A percentile compares a stretch with the other conserved stretches of the same genome.
Conservation (phyloP, 371 early-diverging fungal species). For the Lichtheimia hyalospora region DNA sequence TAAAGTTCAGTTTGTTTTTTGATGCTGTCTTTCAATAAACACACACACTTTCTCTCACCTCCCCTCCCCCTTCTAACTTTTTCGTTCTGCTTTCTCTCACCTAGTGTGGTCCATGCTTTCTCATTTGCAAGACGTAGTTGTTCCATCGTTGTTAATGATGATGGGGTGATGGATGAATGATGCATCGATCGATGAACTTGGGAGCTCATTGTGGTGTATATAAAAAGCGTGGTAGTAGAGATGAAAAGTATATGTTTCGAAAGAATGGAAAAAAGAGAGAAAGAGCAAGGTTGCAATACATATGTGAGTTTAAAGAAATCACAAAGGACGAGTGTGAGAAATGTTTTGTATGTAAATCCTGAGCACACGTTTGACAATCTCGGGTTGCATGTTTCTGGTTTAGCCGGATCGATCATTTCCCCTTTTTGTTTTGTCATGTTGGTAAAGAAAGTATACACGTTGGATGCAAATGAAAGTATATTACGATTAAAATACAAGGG, state of each 20-base stretch:
- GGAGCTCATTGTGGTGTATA: no score
- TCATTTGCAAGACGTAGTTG: slow-evolving; percentile 69
- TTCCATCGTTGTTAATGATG: slow-evolving; percentile 28
- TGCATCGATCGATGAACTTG: no score
- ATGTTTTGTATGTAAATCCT: no score
- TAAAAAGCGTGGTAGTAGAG: no score
- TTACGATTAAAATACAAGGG: slow-evolving; percentile 2
- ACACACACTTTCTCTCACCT: neutral
- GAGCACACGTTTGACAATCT: neutral
- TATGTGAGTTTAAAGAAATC: no score
- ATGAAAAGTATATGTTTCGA: neutral
- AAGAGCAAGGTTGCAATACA: neutral
- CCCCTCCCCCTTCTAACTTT: neutral
- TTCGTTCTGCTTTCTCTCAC: slow-evolving; percentile 28
- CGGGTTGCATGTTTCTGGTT: slow-evolving; percentile 5
- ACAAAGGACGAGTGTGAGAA: no score
- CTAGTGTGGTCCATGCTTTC: slow-evolving; percentile 76
- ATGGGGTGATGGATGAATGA: neutral
- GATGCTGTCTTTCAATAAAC: neutral
- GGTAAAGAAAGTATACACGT: neutral
- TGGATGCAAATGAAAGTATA: neutral
- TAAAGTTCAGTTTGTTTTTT: neutral
- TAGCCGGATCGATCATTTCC: neutral
- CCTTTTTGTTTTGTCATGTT: neutral
- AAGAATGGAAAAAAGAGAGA: neutral